Base-by-base conservation (phyloP, 2,329 filamentous ascomycete species). In the Nothomitra cinnamomea region DNA sequence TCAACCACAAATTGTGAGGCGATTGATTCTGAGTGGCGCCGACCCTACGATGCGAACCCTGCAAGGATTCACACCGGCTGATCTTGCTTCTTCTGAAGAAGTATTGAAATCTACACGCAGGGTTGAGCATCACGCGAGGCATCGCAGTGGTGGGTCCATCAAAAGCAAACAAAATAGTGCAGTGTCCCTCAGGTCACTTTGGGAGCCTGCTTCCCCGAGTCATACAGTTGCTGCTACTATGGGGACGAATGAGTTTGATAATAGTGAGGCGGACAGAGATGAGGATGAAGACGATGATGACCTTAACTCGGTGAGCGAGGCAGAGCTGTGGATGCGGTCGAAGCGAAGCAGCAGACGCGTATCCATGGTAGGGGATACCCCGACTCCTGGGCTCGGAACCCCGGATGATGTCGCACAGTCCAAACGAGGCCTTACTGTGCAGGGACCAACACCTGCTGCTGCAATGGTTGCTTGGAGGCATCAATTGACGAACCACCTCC, bases 1-100 rank as follows among this genome's bases (percentile, higher is more conserved):
- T 57, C 82, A 88, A 61, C 70, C 78, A 10, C 81, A 87, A 62
- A 87, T 92, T 59, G 82, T 90, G 13, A 77, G 83, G 56, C 78
- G 83, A 13, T 74, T 94, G 55, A 80, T 89, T 59, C 72, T 84
- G 22, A 77, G 79, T 41, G 84, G 85, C 40, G 85, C 85, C 1
- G 82, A 88, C 66, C 78, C 83, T 32, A 80, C 75, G 45, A 72
- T 85, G 56, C 75, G 80, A 59, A 89, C 80, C 61, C 67, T 85
- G 48, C 80, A 80, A 51, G 83, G 83, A 21, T 80, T 84, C 57
- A 82, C 80, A 2, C 76, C 85, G 15, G 75, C 81, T 2, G 85
- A 92, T 63, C 72, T 92, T 56, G 78, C 84, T 24, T 76, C 76
- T 25, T 83, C 83, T 3, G 72, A 76, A 12, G 75, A 78, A 53